Conservation (phyloP, 768 basidiomycete species). For the Zangia roseola region DNA sequence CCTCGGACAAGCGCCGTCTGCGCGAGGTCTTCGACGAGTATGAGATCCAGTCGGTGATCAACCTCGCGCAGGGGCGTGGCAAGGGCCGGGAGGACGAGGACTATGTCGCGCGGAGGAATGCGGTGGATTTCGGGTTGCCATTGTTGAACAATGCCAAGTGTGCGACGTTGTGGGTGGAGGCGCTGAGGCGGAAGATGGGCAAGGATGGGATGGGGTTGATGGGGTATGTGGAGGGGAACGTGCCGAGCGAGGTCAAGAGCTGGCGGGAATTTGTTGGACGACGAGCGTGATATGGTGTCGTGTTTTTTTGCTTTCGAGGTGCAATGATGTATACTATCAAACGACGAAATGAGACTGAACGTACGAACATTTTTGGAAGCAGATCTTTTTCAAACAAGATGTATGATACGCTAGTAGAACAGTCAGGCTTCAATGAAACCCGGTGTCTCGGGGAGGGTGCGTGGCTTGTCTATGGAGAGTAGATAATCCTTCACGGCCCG, state of each 20-base stretch:
- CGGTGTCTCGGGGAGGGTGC: too few relatives aligned
- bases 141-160: conserved; percentile 87
- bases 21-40: conserved; percentile 92
- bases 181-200: conserved; percentile 80
- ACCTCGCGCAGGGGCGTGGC: conserved; percentile 81
- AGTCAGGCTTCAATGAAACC: too few relatives aligned
- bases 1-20: conserved; percentile 92
- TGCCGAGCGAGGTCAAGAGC: conserved; percentile 88
- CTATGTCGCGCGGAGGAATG: conserved; percentile 95
- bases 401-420: too few relatives aligned
- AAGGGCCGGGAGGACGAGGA: conserved; percentile 83
- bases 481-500: too few relatives aligned
- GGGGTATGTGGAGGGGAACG: conserved; percentile 80
- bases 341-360: too few relatives aligned
- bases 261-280: conserved; percentile 89
- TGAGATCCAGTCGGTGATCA: conserved; percentile 93
- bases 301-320: too few relatives aligned
- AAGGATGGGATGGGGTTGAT: conserved; percentile 61
- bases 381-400: too few relatives aligned
- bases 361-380: too few relatives aligned
- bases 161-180: conserved; percentile 89
- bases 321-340: too few relatives aligned
- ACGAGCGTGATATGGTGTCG: conserved; percentile 43
- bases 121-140: conserved; percentile 93
- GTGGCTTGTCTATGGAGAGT: too few relatives aligned